These are phyloP conservation scores for Blastobotrys terrestris DNA, from an alignment of 805 yeast species.

Conservation along the genomic window DNA sequence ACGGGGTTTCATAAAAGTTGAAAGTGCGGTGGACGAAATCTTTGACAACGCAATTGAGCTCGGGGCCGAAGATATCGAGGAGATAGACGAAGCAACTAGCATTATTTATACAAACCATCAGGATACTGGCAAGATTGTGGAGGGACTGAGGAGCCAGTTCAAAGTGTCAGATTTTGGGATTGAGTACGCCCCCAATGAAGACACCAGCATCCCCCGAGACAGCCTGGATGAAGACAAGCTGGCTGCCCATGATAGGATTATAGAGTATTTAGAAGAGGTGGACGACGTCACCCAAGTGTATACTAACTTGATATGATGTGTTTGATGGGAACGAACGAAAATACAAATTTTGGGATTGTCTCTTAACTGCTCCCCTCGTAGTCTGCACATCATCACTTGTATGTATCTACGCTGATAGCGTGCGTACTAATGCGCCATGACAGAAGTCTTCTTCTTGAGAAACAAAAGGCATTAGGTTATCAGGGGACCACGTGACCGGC, in stretches of 20 bases:
- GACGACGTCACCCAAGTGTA: conserved; percentile 80
- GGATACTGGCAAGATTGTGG: conserved; percentile 57
- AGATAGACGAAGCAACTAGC: conserved; percentile 36
- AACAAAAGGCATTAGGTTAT: too few species aligned
- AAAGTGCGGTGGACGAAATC: conserved; percentile 57
- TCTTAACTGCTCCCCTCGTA: too few species aligned
- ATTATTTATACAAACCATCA: conserved; percentile 59
- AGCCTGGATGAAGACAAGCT: conserved; percentile 38
- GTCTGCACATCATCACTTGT: too few species aligned
- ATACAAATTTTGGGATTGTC: too few species aligned
- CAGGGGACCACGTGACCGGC: too few species aligned
- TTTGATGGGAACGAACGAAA: too few species aligned
- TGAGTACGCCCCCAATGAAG: conserved; percentile 58
- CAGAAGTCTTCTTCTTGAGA: too few species aligned
- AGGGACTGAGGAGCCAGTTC: conserved; percentile 46
- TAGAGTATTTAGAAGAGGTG: conserved; percentile 60
- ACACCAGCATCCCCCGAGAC: conserved; percentile 31
- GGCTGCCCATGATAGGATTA: conserved; percentile 50
- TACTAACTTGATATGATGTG: conserved; percentile 52
- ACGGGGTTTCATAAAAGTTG: conserved; percentile 55
- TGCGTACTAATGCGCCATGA: too few species aligned
- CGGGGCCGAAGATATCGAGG: conserved; percentile 57
- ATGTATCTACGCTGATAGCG: too few species aligned
- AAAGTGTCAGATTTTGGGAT: conserved; percentile 66
- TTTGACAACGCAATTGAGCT: conserved; percentile 71